A percentile compares a stretch with the other conserved stretches of the same genome.
These are phyloP conservation scores for Salvia splendens DNA, from an alignment of 257 asterid species.

Conservation along the genomic window DNA sequence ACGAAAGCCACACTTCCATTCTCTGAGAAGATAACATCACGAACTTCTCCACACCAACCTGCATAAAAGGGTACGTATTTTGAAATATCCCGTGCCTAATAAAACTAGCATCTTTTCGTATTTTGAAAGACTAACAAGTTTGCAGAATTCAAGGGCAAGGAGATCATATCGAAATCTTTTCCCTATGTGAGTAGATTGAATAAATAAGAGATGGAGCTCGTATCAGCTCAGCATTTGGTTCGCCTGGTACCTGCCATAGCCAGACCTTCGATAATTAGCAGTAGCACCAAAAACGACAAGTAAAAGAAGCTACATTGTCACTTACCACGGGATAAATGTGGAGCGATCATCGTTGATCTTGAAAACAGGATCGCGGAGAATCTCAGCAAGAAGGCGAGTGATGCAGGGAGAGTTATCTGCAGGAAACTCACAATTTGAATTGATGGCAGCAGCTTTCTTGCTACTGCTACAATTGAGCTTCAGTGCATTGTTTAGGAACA, in stretches of 20 bases:
- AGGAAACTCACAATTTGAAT: constrained; percentile 85
- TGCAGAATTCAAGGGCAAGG: constrained; percentile 13
- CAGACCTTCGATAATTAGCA: constrained; percentile 32
- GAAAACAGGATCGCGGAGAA: constrained; percentile 79
- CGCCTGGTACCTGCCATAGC: constrained; percentile 77
- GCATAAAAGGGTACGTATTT: constrained; percentile 24
- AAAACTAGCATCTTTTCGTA: constrained; percentile 1
- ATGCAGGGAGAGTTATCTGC: constrained; percentile 75
- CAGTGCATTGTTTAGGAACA: constrained; percentile 32
- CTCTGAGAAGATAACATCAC: constrained; percentile 87
- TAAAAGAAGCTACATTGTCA: neutral
- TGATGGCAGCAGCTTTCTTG: constrained; percentile 66
- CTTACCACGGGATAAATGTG: constrained; percentile 77
- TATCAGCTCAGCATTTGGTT: constrained; percentile 87
- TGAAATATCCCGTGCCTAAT: too few relatives aligned
- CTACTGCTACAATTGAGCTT: constrained; percentile 41
- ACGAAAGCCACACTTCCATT: constrained; percentile 91
- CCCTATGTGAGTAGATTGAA: neutral
- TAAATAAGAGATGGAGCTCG: constrained; percentile 18
- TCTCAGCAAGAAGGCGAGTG: constrained; percentile 92
- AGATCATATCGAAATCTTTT: neutral
- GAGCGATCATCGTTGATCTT: constrained; percentile 57
- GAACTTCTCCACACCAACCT: constrained; percentile 99
- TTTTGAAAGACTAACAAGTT: neutral
- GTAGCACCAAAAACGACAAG: constrained; percentile 24